Conservation (phyloP, 2,329 filamentous ascomycete genomes). For the Aspergillus sergii region DNA sequence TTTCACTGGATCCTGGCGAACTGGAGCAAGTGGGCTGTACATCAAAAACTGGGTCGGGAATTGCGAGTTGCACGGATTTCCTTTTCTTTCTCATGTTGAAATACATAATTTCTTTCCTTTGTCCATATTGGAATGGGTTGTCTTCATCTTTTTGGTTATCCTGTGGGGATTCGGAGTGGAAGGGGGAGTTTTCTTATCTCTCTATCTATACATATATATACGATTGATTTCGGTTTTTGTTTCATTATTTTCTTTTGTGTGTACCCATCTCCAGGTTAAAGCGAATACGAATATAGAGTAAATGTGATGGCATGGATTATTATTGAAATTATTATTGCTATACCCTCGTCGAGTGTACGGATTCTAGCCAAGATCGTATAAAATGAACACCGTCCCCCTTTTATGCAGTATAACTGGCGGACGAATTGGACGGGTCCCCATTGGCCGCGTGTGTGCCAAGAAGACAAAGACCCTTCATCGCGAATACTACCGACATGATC, state of each 20-base stretch:
- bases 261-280: slow-evolving; percentile 6
- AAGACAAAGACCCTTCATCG: neutral
- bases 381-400: no score
- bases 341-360: neutral
- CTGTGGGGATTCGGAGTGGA: slow-evolving; percentile 16
- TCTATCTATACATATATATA: slow-evolving; percentile 19
- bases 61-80: slow-evolving; percentile 13
- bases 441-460: slow-evolving; percentile 6
- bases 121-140: neutral
- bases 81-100: neutral
- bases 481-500: neutral
- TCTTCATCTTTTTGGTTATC: slow-evolving; percentile 4
- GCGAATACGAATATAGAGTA: neutral
- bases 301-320: neutral
- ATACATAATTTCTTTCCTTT: neutral
- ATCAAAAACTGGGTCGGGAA: slow-evolving; percentile 10
- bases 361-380: no score
- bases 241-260: neutral
- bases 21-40: slow-evolving; percentile 13
- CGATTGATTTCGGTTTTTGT: slow-evolving; percentile 19
- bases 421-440: neutral
- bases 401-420: neutral
- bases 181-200: slow-evolving; percentile 6
- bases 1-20: slow-evolving; percentile 13
- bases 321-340: neutral